Base-by-base conservation (phyloP, 2,329 filamentous ascomycete species). In the Teratosphaeriaceae sp. region DNA sequence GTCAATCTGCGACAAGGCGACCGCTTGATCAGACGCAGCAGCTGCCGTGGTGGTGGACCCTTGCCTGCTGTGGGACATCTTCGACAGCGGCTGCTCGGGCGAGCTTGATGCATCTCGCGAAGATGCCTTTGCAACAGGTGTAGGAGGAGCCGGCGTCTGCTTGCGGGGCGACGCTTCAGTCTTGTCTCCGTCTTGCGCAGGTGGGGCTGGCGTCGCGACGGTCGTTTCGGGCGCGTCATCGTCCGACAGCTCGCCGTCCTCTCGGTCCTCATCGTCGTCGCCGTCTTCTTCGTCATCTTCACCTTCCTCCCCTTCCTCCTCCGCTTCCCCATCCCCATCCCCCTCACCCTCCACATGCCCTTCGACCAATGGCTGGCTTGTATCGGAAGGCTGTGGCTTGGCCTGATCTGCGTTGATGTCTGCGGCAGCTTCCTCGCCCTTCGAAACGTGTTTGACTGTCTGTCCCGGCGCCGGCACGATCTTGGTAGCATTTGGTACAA, bases 291-390 rank as follows among this genome's bases (percentile, higher is more conserved):
- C 69, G 1, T 66, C 68, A 26, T 73, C 72, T n/a, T 69, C 73
- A 34, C 74, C 74, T 21, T 72, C 71, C 3, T 66, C 68, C 5
- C 69, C 72, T 2, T 70, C 65, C 8, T 69, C 68, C 11, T 58
- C 54, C 16, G 69, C 69, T 2, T 68, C 66, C 8, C 69, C 69
- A 16, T 48, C 68, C 11, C 65, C 62, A 37, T 64, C 64, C 22
- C 67, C 65, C 15, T 65, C 65, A 11, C 67, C 68, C 23, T 58
- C 49, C 16, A 68, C 69, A 54, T 37, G 57, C 61, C 44, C 55
- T 22, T 49, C 48, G n/a, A 45, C 48, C 21, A 51, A 63, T 69
- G 71, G 30, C 49, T 34, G 15, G 11, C 9, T 20, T 18, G 66
- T 62, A 46, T n/a, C n/a, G n/a, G n/a, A n/a, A n/a, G n/a, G n/a